Conservation (phyloP, 2,329 filamentous ascomycete species). For the Fusarium concolor region DNA sequence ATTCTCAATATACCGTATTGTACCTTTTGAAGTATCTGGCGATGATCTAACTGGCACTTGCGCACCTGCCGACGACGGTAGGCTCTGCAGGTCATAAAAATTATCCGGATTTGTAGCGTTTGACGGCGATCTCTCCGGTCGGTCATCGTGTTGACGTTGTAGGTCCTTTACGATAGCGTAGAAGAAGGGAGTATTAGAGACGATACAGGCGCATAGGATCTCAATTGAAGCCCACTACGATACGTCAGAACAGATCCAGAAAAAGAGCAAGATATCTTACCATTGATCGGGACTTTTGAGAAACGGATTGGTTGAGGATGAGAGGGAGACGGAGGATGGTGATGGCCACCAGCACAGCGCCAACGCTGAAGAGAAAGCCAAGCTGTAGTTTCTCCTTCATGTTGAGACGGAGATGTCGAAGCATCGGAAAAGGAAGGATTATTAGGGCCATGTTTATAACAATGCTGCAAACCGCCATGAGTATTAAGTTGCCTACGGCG, state of each 20-base stretch:
- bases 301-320: constrained; percentile 46
- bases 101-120: constrained; percentile 9
- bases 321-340: constrained; percentile 48
- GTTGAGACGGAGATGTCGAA: constrained; percentile 40
- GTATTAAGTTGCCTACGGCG: constrained; percentile 45
- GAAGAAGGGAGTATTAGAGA: constrained; percentile 49
- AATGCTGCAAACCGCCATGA: constrained; percentile 49
- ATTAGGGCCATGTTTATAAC: constrained; percentile 48
- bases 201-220: constrained; percentile 49
- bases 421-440: constrained; percentile 48
- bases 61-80: constrained; percentile 18
- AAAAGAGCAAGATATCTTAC: constrained; percentile 12
- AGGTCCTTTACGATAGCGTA: constrained; percentile 47
- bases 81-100: constrained; percentile 32
- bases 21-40: constrained; percentile 7
- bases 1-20: constrained; percentile 7
- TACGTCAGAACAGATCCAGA: background rate
- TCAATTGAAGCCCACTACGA: constrained; percentile 49
- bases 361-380: constrained; percentile 46
- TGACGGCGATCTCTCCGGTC: constrained; percentile 25
- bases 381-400: constrained; percentile 37
- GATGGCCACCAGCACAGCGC: constrained; percentile 44
- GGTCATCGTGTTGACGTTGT: constrained; percentile 43
- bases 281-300: constrained; percentile 48
- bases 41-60: background rate